Evolutionary conservation across 768 basidiomycete species (phyloP).

Genomic region (Tylopilus sp.): DNA sequence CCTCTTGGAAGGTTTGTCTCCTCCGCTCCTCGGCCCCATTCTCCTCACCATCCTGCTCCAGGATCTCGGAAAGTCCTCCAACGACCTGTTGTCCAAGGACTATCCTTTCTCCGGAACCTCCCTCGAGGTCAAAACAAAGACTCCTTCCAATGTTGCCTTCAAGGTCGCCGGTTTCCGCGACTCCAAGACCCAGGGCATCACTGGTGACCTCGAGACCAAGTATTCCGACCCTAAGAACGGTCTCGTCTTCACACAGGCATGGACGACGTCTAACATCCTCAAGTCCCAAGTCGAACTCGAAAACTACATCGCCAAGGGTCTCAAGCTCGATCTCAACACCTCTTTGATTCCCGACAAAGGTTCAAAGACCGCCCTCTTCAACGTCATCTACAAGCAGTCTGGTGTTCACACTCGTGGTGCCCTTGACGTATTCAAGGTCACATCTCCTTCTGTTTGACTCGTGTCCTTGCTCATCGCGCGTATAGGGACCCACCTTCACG

Average conservation of each 20-base stretch:
- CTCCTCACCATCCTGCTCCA: slow-evolving; percentile 26
- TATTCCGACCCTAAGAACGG: slow-evolving; percentile 90
- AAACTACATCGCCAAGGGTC: slow-evolving; percentile 94
- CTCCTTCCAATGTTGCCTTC: slow-evolving; percentile 89
- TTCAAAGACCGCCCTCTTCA: slow-evolving; percentile 79
- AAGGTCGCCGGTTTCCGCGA: slow-evolving; percentile 85
- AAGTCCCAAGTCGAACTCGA: slow-evolving; percentile 91
- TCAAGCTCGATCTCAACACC: slow-evolving; percentile 90
- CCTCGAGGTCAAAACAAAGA: slow-evolving; percentile 86
- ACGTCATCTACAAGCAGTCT: slow-evolving; percentile 91
- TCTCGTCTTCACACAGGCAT: slow-evolving; percentile 89
- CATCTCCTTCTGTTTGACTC: background rate
- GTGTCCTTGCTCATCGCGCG: slow-evolving; percentile 1
- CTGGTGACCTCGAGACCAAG: slow-evolving; percentile 94
- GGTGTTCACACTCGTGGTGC: slow-evolving; percentile 87
- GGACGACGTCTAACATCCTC: slow-evolving; percentile 94
- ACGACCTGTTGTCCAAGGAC: slow-evolving; percentile 91
- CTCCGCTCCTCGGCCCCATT: background rate
- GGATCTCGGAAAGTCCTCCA: slow-evolving; percentile 97
- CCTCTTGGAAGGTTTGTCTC: slow-evolving; percentile 82
- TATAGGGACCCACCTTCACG: slow-evolving; percentile 93
- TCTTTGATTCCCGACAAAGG: slow-evolving; percentile 85
- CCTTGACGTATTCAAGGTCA: slow-evolving; percentile 92
- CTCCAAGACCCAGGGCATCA: slow-evolving; percentile 68
- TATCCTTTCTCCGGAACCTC: slow-evolving; percentile 72